Conservation (phyloP, 192 early-diverging fungal species). For the Diversispora epigaea region DNA sequence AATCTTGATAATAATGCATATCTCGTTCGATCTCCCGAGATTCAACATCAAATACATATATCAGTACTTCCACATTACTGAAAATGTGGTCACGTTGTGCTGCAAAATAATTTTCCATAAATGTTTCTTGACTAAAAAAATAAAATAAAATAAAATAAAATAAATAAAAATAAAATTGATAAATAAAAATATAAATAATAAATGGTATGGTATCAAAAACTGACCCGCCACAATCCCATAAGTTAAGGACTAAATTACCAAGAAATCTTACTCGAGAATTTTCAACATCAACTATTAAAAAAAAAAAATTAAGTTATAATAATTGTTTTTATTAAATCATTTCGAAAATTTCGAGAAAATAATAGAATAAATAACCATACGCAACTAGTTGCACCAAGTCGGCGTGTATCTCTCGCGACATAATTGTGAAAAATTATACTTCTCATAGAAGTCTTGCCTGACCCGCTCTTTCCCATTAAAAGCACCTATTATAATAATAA, state of each 20-base stretch:
- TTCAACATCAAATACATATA: slow-evolving; percentile 98
- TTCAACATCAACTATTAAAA: slow-evolving; percentile 85
- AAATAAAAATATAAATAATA: background rate
- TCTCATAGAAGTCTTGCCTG: slow-evolving; percentile 99
- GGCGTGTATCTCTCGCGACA: slow-evolving; percentile 89
- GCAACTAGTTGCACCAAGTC: slow-evolving; percentile 92
- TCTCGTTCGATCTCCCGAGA: slow-evolving; percentile 88
- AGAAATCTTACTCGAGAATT: slow-evolving; percentile 94
- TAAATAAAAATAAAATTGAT: slow-evolving; percentile 6
- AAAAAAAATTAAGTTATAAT: background rate
- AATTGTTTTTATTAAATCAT: no score
- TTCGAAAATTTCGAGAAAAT: background rate
- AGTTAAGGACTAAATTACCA: slow-evolving; percentile 92
- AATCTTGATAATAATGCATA: slow-evolving; percentile 86
- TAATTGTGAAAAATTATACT: slow-evolving; percentile 99
- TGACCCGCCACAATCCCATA: slow-evolving; percentile 95
- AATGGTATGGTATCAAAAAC: slow-evolving; percentile 10
- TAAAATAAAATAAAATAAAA: slow-evolving; percentile 5
- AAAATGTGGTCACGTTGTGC: slow-evolving; percentile 94
- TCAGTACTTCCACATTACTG: slow-evolving; percentile 97
- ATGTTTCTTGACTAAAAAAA: slow-evolving; percentile 78
- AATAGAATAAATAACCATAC: background rate
- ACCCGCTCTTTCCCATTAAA: slow-evolving; percentile 95
- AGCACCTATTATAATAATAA: slow-evolving; percentile 65
- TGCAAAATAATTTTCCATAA: slow-evolving; percentile 96